These are phyloP conservation scores for Russula lepida DNA, from an alignment of 768 basidiomycete species.

Conservation along the genomic window DNA sequence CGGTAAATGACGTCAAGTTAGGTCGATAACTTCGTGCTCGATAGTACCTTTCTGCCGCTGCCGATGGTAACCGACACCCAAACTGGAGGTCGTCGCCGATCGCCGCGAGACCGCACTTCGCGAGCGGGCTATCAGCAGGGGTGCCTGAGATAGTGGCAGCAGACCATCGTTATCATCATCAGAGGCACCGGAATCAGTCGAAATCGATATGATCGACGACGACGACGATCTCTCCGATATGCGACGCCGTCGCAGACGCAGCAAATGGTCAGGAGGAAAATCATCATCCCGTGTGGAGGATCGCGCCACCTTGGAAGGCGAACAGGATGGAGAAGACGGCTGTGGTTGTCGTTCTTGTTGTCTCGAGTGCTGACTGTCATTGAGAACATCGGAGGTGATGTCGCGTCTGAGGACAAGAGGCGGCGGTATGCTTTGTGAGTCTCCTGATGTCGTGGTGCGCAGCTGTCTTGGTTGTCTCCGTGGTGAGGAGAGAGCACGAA, in stretches of 20 bases:
- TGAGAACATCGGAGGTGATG: not conserved
- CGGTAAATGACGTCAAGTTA: slow-evolving; percentile 33
- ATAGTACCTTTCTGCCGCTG: not conserved
- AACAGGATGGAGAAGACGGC: not conserved
- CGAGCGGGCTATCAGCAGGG: slow-evolving; percentile 25
- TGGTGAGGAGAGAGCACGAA: not conserved
- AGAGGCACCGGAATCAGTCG: slow-evolving; percentile 31
- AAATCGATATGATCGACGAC: slow-evolving; percentile 31
- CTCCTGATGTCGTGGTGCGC: not conserved
- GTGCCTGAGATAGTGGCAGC: slow-evolving; percentile 15
- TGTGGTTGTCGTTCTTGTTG: not conserved
- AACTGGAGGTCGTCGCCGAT: not conserved
- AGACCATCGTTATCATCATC: not conserved
- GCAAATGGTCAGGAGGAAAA: not conserved
- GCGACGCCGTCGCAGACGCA: not conserved
- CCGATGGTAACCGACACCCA: too few relatives aligned
- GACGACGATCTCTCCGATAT: not conserved
- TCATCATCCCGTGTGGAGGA: not conserved
- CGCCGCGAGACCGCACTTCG: not conserved
- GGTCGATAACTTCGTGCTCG: slow-evolving; percentile 32
- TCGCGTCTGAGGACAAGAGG: not conserved
- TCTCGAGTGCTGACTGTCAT: not conserved
- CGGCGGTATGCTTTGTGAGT: not conserved
- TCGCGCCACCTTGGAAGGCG: not conserved
- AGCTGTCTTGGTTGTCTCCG: not conserved